These are phyloP conservation scores for Septoria linicola DNA, from an alignment of 2,329 filamentous ascomycete species.

Conservation along the genomic window DNA sequence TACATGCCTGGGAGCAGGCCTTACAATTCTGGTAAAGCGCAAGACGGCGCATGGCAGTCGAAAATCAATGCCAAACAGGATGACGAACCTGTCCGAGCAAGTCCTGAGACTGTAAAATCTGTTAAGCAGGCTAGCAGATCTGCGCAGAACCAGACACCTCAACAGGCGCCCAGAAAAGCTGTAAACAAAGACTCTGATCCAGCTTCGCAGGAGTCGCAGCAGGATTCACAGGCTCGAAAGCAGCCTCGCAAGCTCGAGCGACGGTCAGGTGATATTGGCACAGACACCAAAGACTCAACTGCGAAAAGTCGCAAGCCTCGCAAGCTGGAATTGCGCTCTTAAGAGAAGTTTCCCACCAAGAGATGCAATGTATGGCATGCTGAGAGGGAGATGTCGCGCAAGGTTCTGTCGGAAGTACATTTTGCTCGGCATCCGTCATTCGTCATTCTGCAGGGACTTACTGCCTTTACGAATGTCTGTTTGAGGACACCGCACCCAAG, in stretches of 20 bases:
- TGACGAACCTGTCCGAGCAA: constrained; percentile 10
- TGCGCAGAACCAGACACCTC: neutral
- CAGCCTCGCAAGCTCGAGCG: constrained; percentile 25
- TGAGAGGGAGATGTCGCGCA: neutral
- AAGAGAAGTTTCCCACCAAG: neutral
- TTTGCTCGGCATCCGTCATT: constrained; percentile 8
- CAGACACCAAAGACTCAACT: neutral
- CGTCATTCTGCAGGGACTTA: neutral
- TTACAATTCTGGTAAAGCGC: constrained; percentile 5
- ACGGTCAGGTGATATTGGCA: constrained; percentile 3
- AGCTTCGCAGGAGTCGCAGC: neutral
- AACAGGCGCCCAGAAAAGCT: neutral
- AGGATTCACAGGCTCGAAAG: constrained; percentile 14
- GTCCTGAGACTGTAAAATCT: constrained; percentile 13
- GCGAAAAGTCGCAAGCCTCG: constrained; percentile 15
- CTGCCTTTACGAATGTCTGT: neutral
- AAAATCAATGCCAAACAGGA: constrained; percentile 6
- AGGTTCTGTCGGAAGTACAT: too few species aligned
- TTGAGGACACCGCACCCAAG: constrained; percentile 9
- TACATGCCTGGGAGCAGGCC: constrained; percentile 16
- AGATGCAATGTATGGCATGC: neutral
- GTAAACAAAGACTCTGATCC: neutral
- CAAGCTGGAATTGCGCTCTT: constrained; percentile 19
- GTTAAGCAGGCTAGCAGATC: constrained; percentile 12
- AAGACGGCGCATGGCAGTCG: constrained; percentile 16